Evolutionary conservation across 257 asterid species (phyloP), one percentile per base, ranked within the genome.

Genomic region (Solanum medicagineum): DNA sequence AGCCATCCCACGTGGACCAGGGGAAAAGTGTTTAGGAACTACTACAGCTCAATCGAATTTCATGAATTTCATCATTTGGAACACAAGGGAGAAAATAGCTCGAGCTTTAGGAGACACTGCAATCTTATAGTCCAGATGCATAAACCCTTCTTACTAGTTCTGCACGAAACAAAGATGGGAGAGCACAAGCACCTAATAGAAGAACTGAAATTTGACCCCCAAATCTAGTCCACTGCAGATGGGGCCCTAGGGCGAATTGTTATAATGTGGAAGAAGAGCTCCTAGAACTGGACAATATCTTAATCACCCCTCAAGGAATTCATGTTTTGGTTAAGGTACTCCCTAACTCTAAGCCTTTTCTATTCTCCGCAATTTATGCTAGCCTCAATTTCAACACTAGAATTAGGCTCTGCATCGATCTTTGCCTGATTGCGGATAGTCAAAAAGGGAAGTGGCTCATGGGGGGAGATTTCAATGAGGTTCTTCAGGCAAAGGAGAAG

Each of bases 241-340:
- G 24, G 24, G 0, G 5, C 4, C 3, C 19, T 0, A 0, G 1
- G 5, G 9, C 2, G 22, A 1, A 56, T 56, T 7, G 24, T 19
- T 0, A 19, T 56, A 7, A 19, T 19, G 6, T 56, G 24, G 11
- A 56, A 56, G 4, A 8, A 2, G 63, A 19, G 11, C 3, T n/a
- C 0, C 6, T 56, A 3, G 8, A 56, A 10, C 24, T 56, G 0
- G 6, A 56, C 8, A 56, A 56, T 10, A 2, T 56, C 1, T 19
- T 24, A 2, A 20, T 57, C 10, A 20, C 62, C 4, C 26, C 14
- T 11, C 13, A 19, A 20, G 63, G 13, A 8, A 19, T 57, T 5
- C 63, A 8, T 19, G 6, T 55, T 20, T 6, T 19, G 0, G 6
- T 55, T 14, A 16, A 55, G n/a, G 60, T 55, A 55, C n/a, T 54